Evolutionary conservation across 192 early-diverging fungal genomes (phyloP).

Genomic region (Podila verticillata): DNA sequence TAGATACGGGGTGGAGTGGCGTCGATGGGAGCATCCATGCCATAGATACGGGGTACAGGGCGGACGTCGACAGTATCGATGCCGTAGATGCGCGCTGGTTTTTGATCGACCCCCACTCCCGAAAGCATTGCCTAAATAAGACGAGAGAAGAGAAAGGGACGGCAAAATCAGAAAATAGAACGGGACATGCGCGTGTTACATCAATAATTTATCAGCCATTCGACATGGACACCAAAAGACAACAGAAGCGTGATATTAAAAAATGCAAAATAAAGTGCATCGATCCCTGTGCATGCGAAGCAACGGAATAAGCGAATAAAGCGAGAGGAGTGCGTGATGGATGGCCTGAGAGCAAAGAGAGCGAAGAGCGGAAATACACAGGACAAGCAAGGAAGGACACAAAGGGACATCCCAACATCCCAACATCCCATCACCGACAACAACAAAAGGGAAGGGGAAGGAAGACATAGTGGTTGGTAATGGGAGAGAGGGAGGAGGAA

Average conservation of each 20-base stretch:
- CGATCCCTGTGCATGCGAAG: not conserved
- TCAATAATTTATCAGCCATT: not conserved
- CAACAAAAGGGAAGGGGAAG: not conserved
- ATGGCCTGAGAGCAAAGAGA: no score
- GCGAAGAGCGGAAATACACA: no score
- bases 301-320: conserved; percentile 1
- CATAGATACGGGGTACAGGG: conserved; percentile 13
- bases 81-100: conserved; percentile 31
- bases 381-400: no score
- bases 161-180: not conserved
- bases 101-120: not conserved
- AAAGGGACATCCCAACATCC: no score
- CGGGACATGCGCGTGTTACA: not conserved
- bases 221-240: not conserved
- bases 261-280: not conserved
- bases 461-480: not conserved
- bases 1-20: conserved; percentile 12
- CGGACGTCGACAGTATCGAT: conserved; percentile 27
- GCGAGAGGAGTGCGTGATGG: not conserved
- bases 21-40: conserved; percentile 35
- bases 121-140: conserved; percentile 37
- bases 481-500: no score
- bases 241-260: no score
- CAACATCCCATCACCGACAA: no score
- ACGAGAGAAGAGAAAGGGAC: no score